phyloP scores from a whole-genome alignment of 2,329 filamentous ascomycete genomes.

The Fusarium heterosporum region DNA sequence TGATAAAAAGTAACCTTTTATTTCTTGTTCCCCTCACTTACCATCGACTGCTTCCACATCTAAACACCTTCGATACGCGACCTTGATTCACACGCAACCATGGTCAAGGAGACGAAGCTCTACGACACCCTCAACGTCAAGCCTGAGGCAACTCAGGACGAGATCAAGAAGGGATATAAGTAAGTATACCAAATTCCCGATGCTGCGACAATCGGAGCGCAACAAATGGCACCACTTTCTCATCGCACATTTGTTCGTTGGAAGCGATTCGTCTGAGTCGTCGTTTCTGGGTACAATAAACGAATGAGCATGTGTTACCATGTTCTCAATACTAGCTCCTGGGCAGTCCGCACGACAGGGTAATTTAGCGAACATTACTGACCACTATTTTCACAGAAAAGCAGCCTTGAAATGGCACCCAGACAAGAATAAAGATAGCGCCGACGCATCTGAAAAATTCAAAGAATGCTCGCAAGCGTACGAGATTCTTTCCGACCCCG shows the following conservation, averaged over 20 bases:
- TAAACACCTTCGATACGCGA: conserved; percentile 10
- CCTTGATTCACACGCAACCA: conserved; percentile 57
- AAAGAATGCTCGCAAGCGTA: conserved; percentile 98
- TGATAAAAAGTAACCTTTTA: conserved; percentile 23
- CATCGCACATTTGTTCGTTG: not conserved
- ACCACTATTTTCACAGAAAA: conserved; percentile 69
- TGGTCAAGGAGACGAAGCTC: conserved; percentile 96
- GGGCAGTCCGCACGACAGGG: conserved; percentile 1
- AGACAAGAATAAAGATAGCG: conserved; percentile 97
- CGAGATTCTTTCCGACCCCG: conserved; percentile 96
- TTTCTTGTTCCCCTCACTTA: conserved; percentile 21
- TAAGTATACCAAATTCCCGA: conserved; percentile 57
- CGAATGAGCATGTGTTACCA: not conserved
- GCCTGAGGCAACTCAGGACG: conserved; percentile 85
- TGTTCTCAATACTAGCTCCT: not conserved
- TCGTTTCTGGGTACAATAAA: conserved; percentile 2
- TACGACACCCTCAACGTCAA: conserved; percentile 88
- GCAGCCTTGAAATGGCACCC: conserved; percentile 92
- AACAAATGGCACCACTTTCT: not conserved
- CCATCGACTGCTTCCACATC: conserved; percentile 16
- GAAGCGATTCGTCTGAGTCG: not conserved
- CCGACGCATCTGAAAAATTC: conserved; percentile 89
- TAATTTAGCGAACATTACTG: conserved; percentile 45
- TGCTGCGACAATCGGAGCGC: not conserved
- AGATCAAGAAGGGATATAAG: conserved; percentile 97